phyloP scores from a whole-genome alignment of 768 basidiomycete species.

The Naematelia aurantialba region DNA sequence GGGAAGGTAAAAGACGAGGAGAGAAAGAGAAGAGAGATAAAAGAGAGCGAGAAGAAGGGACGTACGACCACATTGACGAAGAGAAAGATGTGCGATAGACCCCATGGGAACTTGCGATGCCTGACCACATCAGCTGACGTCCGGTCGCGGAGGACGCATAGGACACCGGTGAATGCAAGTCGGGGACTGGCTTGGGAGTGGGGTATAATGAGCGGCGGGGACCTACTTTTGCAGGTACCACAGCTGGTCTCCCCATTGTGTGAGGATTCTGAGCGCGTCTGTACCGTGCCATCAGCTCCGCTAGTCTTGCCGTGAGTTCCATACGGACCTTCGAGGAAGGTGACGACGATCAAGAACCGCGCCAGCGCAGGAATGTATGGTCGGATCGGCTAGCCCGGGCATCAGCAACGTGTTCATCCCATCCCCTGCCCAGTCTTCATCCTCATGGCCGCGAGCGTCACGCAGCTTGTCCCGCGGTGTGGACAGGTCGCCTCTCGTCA shows the following conservation, averaged over 20 bases:
- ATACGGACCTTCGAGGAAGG: constrained; percentile 73
- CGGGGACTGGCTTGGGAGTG: too few relatives aligned
- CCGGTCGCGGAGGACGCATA: too few relatives aligned
- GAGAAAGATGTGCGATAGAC: constrained; percentile 88
- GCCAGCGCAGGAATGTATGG: constrained; percentile 93
- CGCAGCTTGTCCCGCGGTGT: too few relatives aligned
- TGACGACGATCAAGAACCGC: constrained; percentile 94
- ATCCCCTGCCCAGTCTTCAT: not conserved
- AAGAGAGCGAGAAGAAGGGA: constrained; percentile 17
- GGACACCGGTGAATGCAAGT: too few relatives aligned
- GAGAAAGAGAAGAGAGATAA: too few relatives aligned
- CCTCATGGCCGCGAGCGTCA: not conserved
- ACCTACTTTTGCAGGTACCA: constrained; percentile 96
- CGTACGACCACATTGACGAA: constrained; percentile 84
- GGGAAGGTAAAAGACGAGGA: too few relatives aligned
- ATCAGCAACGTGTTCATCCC: not conserved
- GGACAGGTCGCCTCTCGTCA: too few relatives aligned
- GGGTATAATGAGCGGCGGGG: too few relatives aligned
- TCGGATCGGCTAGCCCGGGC: constrained; percentile 67
- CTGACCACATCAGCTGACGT: too few relatives aligned
- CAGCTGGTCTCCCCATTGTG: constrained; percentile 94
- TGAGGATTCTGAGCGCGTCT: constrained; percentile 85
- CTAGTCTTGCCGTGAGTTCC: not conserved
- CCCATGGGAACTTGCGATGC: constrained; percentile 93
- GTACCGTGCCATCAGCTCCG: constrained; percentile 3